phyloP scores from a whole-genome alignment of 1,139 yeast species.

The Lodderomyces pseudojiufengensis region DNA sequence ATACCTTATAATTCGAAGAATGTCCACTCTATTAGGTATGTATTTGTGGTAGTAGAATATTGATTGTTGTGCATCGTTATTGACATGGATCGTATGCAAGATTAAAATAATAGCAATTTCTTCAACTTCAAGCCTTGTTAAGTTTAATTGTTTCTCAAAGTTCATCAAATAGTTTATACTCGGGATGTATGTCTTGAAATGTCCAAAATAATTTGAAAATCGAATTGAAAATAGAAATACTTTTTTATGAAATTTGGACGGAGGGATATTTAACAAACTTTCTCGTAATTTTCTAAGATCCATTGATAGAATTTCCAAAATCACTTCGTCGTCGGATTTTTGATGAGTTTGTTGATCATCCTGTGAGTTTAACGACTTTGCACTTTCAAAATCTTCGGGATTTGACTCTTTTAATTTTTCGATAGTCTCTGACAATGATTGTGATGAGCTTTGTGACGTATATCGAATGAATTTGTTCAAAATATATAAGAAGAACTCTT shows the following conservation, averaged over 20 bases:
- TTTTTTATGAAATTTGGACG: slow-evolving; percentile 39
- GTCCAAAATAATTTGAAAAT: slow-evolving; percentile 44
- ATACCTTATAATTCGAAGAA: slow-evolving; percentile 25
- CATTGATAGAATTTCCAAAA: slow-evolving; percentile 26
- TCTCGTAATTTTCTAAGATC: slow-evolving; percentile 51
- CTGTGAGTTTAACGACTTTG: slow-evolving; percentile 2
- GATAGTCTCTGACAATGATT: slow-evolving; percentile 17
- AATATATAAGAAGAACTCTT: slow-evolving; percentile 34
- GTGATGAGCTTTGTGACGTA: slow-evolving; percentile 22
- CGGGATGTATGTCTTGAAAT: slow-evolving; percentile 57
- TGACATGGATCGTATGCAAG: slow-evolving; percentile 49
- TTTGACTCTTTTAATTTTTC: slow-evolving; percentile 12
- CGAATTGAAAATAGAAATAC: slow-evolving; percentile 53
- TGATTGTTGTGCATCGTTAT: slow-evolving; percentile 33
- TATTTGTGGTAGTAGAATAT: slow-evolving; percentile 29
- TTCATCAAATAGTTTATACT: slow-evolving; percentile 41
- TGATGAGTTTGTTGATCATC: background rate
- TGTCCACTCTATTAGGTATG: slow-evolving; percentile 20
- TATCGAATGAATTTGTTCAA: slow-evolving; percentile 26
- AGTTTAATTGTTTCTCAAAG: slow-evolving; percentile 11
- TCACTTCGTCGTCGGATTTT: slow-evolving; percentile 1
- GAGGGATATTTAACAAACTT: slow-evolving; percentile 37
- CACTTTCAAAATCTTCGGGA: slow-evolving; percentile 7
- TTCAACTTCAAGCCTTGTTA: slow-evolving; percentile 23
- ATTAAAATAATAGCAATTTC: slow-evolving; percentile 41